These are phyloP conservation scores for Nectriaceae sp. DNA, from an alignment of 2,329 filamentous ascomycete species.

Conservation along the genomic window DNA sequence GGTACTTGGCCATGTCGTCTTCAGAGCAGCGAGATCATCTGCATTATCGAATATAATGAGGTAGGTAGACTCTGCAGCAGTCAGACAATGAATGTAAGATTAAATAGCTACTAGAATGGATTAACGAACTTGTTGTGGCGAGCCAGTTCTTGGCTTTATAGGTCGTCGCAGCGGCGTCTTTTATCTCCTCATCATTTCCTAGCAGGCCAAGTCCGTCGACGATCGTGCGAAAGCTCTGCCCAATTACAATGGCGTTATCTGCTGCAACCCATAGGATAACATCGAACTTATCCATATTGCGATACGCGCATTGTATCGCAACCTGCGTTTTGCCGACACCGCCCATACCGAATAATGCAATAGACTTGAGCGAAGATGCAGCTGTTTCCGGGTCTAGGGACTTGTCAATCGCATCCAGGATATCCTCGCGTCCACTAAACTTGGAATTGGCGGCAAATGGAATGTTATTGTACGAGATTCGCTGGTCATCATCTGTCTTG, in stretches of 20 bases:
- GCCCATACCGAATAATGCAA: conserved; percentile 32
- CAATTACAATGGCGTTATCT: conserved; percentile 19
- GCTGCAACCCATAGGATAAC: conserved; percentile 25
- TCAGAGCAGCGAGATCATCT: conserved; percentile 26
- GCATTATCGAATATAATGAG: conserved; percentile 34
- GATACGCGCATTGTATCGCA: conserved; percentile 29
- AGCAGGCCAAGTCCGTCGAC: conserved; percentile 10
- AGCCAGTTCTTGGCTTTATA: conserved; percentile 31
- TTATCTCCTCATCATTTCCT: conserved; percentile 14
- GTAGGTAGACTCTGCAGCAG: conserved; percentile 1
- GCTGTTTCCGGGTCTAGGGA: not conserved
- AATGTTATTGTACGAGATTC: conserved; percentile 13
- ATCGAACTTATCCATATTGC: conserved; percentile 20
- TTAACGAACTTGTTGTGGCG: conserved; percentile 11
- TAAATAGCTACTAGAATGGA: not conserved
- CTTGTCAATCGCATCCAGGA: conserved; percentile 6
- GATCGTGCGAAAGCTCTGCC: conserved; percentile 23
- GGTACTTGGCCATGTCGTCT: conserved; percentile 25
- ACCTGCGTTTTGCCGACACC: conserved; percentile 34
- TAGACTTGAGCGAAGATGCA: conserved; percentile 15
- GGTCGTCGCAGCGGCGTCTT: conserved; percentile 19
- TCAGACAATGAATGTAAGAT: not conserved
- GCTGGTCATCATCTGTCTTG: conserved; percentile 7
- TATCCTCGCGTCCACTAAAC: conserved; percentile 8
- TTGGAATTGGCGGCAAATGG: conserved; percentile 4